phyloP scores from a whole-genome alignment of 1,284 basidiomycete species.

The Trichosporon sp. region DNA sequence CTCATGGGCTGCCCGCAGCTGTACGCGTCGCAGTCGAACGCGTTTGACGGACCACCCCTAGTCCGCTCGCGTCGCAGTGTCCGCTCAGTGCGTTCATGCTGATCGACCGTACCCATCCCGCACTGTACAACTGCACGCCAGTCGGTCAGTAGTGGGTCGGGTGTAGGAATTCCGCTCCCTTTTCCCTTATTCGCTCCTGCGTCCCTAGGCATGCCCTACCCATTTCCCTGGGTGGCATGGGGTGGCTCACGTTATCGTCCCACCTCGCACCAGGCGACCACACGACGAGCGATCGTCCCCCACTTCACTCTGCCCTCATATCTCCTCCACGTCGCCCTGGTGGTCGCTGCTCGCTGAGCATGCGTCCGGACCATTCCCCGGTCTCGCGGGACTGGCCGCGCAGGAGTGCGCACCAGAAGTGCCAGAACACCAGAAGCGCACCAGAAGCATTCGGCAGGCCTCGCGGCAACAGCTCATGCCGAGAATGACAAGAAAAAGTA shows the following conservation, averaged over 20 bases:
- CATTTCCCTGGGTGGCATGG: neutral
- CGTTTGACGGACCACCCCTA: neutral
- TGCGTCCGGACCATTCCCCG: neutral
- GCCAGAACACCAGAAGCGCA: no score
- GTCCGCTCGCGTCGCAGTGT: neutral
- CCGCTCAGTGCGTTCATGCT: no score
- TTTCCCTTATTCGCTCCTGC: neutral
- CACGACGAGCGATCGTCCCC: neutral
- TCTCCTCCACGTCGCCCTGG: neutral
- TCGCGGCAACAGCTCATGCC: neutral
- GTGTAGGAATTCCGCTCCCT: neutral
- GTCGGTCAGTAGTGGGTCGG: neutral
- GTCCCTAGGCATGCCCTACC: neutral
- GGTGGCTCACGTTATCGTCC: slow-evolving; percentile 6
- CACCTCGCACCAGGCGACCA: neutral
- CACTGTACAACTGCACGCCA: neutral
- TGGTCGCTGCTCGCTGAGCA: neutral
- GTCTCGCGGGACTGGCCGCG: no score
- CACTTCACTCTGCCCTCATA: neutral
- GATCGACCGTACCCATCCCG: no score
- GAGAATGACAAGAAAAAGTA: neutral
- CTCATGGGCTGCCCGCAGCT: neutral
- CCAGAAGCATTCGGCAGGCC: neutral
- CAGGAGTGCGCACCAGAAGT: no score
- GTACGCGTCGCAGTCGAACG: neutral